A percentile compares a stretch with the other conserved stretches of the same genome.
These are phyloP conservation scores for Coemansia sp. DNA, from an alignment of 192 early-diverging fungal genomes.

Conservation along the genomic window DNA sequence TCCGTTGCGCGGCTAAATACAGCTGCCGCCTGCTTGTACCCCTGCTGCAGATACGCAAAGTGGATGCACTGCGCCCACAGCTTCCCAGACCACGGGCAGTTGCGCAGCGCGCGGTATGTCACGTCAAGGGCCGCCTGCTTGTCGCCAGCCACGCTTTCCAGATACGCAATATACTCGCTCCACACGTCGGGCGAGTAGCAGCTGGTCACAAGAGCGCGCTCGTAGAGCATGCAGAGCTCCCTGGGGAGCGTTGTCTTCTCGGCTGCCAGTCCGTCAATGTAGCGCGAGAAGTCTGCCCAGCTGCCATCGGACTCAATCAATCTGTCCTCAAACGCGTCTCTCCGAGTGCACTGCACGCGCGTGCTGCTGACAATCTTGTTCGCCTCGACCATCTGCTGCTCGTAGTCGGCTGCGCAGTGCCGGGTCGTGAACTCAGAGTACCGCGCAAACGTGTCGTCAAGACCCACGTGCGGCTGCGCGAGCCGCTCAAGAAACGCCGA, in stretches of 20 bases:
- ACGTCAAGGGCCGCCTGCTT: neutral
- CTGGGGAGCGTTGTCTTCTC: constrained; percentile 1
- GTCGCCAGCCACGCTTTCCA: constrained; percentile 2
- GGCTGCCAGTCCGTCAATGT: constrained; percentile 16
- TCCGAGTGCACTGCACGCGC: constrained; percentile 10
- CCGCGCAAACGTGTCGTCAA: constrained; percentile 38
- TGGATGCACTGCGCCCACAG: constrained; percentile 36
- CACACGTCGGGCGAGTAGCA: constrained; percentile 24
- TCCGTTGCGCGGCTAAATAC: constrained; percentile 13
- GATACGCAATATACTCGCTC: constrained; percentile 30
- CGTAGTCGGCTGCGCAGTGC: constrained; percentile 18
- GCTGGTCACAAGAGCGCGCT: constrained; percentile 20
- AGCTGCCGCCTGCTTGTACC: constrained; percentile 9
- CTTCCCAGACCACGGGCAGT: constrained; percentile 46
- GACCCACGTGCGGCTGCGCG: constrained; percentile 21
- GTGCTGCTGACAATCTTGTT: constrained; percentile 21
- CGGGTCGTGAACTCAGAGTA: constrained; percentile 43
- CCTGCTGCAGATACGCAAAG: constrained; percentile 6
- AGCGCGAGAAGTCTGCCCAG: constrained; percentile 19
- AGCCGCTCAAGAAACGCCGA: constrained; percentile 24
- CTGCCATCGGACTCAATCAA: constrained; percentile 11
- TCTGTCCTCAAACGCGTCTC: constrained; percentile 19
- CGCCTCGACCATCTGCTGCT: constrained; percentile 40
- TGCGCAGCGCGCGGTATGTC: constrained; percentile 17
- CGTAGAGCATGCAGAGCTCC: constrained; percentile 32